Conservation (phyloP, 1,139 yeast species). For the Scheffersomyces insectosa region DNA sequence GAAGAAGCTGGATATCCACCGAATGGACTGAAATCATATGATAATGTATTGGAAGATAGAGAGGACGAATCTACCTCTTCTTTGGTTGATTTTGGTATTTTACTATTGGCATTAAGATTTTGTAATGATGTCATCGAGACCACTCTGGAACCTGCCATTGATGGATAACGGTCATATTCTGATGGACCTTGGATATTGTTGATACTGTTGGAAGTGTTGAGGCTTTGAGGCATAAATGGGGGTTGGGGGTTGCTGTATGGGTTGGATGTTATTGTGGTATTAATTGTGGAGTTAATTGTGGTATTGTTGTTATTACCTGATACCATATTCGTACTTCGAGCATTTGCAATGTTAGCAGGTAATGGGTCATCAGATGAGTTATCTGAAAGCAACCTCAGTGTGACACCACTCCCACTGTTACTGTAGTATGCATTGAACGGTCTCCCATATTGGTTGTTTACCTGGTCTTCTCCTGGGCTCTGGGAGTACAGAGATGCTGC, state of each 20-base stretch:
- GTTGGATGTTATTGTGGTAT: too few species aligned
- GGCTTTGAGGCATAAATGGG: neutral
- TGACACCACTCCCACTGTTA: conserved; percentile 36
- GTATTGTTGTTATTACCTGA: conserved; percentile 1
- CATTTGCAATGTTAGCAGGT: neutral
- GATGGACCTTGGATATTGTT: conserved; percentile 42
- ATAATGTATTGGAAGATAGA: conserved; percentile 13
- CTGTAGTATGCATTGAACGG: conserved; percentile 47
- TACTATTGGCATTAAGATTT: conserved; percentile 13
- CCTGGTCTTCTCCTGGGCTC: conserved; percentile 21
- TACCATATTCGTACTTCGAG: neutral
- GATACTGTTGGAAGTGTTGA: conserved; percentile 4
- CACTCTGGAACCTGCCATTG: conserved; percentile 49
- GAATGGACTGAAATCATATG: conserved; percentile 24
- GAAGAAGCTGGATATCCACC: conserved; percentile 34
- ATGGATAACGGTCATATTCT: conserved; percentile 60
- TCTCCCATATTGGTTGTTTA: conserved; percentile 31
- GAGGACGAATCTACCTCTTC: conserved; percentile 14
- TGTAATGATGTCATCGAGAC: conserved; percentile 44
- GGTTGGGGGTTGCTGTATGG: neutral
- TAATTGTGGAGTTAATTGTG: neutral
- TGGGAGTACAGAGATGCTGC: conserved; percentile 8
- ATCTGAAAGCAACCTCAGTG: conserved; percentile 38
- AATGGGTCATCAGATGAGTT: conserved; percentile 25
- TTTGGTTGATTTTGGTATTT: conserved; percentile 3